Evolutionary conservation across 768 basidiomycete genomes (phyloP), one percentile per base, ranked within the genome.

Genomic region (Naganishia antarctica): DNA sequence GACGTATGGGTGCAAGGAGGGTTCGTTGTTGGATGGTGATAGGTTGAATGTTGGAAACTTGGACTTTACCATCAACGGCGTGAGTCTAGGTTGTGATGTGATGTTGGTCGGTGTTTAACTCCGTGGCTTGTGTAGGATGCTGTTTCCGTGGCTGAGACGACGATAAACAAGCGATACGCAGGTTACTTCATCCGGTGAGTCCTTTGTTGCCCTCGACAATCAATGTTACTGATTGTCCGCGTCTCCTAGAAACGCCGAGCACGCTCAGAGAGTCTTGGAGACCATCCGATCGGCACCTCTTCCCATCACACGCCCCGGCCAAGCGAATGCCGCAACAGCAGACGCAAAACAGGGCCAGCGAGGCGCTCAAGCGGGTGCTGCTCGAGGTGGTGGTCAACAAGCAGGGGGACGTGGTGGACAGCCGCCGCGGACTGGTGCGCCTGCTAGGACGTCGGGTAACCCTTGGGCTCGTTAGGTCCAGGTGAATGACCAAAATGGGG

Each of bases 121-220:
- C 29, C 13, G 34, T n/a, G n/a, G n/a, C n/a, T n/a, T n/a, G 15
- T 9, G 25, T 70, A 97, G 93, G 90, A 92, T 75, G 93, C 93
- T 88, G 88, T 98, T 8, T 90, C 94, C 70, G 91, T 98, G 68
- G 87, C 90, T 3, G 93, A 98, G 77, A 91, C 91, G 23, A 96
- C 91, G 0, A 86, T 94, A 21, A 91, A 92, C 16, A 81, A 94
- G 48, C 86, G 91, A 51, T 97, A 91, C 77, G 94, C 91, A 2
- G 90, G 91, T 41, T 96, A 91, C 90, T 97, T 97, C 80, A 93
- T 97, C 79, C 61, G 53, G 53, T 57, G n/a, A 4, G 53, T 11
- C n/a, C 6, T 18, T 25, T 18, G 5, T 25, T n/a, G n/a, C n/a
- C n/a, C 32, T 37, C 12, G 28, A 12, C 23, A 7, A 25, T 34